Conservation (phyloP, 2,329 filamentous ascomycete species). For the Beauveria asiatica region DNA sequence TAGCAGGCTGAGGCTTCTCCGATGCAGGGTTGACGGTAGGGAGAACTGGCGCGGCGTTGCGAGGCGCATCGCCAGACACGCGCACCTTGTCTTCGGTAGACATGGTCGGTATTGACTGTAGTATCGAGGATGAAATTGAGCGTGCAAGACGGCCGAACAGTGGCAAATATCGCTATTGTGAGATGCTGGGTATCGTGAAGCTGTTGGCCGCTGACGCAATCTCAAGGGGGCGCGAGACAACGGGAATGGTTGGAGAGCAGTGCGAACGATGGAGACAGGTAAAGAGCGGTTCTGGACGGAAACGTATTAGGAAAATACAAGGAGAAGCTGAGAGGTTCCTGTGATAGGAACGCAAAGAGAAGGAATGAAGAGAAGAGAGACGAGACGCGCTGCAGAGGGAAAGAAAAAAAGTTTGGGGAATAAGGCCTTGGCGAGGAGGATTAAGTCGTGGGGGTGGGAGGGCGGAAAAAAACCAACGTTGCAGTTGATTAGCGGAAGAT, state of each 20-base stretch:
- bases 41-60: constrained; percentile 53
- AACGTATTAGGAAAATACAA: neutral
- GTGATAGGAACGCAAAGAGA: neutral
- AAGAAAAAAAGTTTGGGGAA: neutral
- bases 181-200: neutral
- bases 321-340: neutral
- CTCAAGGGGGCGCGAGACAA: neutral
- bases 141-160: neutral
- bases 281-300: neutral
- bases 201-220: neutral
- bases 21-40: constrained; percentile 71
- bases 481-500: too few species aligned
- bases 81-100: constrained; percentile 12
- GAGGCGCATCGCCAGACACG: constrained; percentile 11
- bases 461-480: neutral
- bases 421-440: neutral
- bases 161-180: neutral
- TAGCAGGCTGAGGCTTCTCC: constrained; percentile 61
- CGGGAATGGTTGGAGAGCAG: neutral
- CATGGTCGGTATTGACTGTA: constrained; percentile 12
- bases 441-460: neutral
- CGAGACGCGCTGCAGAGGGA: neutral
- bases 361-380: neutral
- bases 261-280: neutral
- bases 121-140: neutral